phyloP scores from a whole-genome alignment of 2,329 filamentous ascomycete genomes.

The Dothideomycetes sp. region DNA sequence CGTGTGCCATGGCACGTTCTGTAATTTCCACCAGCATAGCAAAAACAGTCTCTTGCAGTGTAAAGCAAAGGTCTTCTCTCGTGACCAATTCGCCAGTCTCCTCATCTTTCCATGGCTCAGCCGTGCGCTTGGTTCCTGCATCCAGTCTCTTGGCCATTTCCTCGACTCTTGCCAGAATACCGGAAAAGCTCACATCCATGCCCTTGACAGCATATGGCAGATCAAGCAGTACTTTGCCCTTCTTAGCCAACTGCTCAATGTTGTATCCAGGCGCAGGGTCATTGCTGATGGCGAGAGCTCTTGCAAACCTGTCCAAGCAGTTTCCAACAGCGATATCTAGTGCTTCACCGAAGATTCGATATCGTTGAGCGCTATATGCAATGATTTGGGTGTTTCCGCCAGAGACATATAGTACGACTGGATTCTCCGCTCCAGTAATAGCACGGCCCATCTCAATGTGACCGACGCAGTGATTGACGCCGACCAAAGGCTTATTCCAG shows the following conservation, averaged over 20 bases:
- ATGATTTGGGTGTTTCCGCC: slow-evolving; percentile 98
- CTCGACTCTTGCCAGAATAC: slow-evolving; percentile 78
- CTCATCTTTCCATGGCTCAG: slow-evolving; percentile 23
- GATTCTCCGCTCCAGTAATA: slow-evolving; percentile 83
- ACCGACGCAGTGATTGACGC: slow-evolving; percentile 95
- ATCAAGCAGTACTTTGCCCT: slow-evolving; percentile 62
- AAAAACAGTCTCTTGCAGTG: slow-evolving; percentile 86
- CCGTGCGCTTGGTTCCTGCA: slow-evolving; percentile 13
- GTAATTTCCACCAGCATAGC: slow-evolving; percentile 99
- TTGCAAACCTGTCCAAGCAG: slow-evolving; percentile 89
- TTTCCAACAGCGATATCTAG: slow-evolving; percentile 97
- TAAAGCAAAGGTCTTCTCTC: slow-evolving; percentile 81
- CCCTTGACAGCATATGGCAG: slow-evolving; percentile 95
- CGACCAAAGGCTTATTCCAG: slow-evolving; percentile 81
- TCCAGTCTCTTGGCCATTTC: slow-evolving; percentile 61
- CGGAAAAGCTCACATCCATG: slow-evolving; percentile 96
- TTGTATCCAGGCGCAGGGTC: slow-evolving; percentile 97
- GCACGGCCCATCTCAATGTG: slow-evolving; percentile 97
- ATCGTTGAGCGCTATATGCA: slow-evolving; percentile 85
- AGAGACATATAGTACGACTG: slow-evolving; percentile 89
- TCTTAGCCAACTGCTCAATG: slow-evolving; percentile 85
- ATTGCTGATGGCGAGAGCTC: slow-evolving; percentile 83
- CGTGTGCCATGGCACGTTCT: slow-evolving; percentile 95
- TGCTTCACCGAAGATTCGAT: slow-evolving; percentile 96
- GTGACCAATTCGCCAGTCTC: slow-evolving; percentile 53